Evolutionary conservation across 2,329 filamentous ascomycete genomes (phyloP).

Genomic region (Pseudogymnoascus verrucosus): DNA sequence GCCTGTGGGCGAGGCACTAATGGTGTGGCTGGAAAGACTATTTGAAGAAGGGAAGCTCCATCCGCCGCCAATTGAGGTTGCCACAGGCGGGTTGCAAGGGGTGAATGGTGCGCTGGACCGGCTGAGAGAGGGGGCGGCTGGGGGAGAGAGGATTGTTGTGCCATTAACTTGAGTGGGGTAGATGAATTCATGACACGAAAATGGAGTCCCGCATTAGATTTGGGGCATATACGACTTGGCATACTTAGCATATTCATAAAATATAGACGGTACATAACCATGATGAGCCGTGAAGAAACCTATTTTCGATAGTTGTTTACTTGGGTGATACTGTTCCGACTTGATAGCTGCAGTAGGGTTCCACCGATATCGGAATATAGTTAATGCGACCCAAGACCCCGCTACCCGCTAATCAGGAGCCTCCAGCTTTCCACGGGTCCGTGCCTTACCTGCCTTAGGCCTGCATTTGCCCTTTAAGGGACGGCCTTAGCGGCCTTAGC

Average conservation of each 20-base stretch:
- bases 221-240: neutral
- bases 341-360: no score
- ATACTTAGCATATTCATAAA: neutral
- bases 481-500: neutral
- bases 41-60: slow-evolving; percentile 44
- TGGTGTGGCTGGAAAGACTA: slow-evolving; percentile 60
- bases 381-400: neutral
- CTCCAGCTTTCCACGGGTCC: neutral
- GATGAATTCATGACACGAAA: neutral
- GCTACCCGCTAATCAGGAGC: neutral
- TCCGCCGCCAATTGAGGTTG: slow-evolving; percentile 49
- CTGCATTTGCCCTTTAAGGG: neutral
- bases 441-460: neutral
- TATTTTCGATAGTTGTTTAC: neutral
- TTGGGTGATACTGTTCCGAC: neutral
- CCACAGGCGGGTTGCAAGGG: neutral
- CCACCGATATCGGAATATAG: neutral
- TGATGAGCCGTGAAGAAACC: neutral
- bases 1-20: slow-evolving; percentile 53
- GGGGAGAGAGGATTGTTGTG: slow-evolving; percentile 63
- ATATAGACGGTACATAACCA: slow-evolving; percentile 3
- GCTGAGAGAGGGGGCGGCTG: slow-evolving; percentile 47
- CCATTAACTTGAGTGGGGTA: slow-evolving; percentile 12
- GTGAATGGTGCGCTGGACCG: neutral
- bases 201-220: neutral